Evolutionary conservation across 257 asterid species (phyloP), one percentile per base, ranked within the genome.

Genomic region (Fraxinus cuspidata): DNA sequence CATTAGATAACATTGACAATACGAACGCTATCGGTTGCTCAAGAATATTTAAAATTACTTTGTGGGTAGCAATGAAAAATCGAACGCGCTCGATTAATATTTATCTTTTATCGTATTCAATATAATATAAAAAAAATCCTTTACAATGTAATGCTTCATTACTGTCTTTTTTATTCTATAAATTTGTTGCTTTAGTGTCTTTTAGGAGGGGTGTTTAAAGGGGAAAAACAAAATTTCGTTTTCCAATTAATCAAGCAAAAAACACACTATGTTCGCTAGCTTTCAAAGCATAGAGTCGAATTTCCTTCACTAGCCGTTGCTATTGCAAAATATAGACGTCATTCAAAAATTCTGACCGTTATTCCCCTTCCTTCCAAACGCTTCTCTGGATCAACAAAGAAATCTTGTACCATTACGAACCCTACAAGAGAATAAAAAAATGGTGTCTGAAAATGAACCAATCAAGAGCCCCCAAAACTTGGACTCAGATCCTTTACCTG

Each of bases 371-470:
- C 70, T 66, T 34, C 32, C 72, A 18, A 53, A 51, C 25, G 67
- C 15, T 2, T 16, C 51, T 67, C 65, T 25, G 60, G 16, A 44
- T 68, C 23, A 27, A 34, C 6, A 80, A n/a, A 58, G 15, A 27
- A 42, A 49, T 21, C 13, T 68, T 27, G 15, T 73, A 32, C 38
- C 58, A n/a, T 15, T 1, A 37, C 31, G 15, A 29, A n/a, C 49
- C 56, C 58, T 21, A 18, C 3, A 9, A 29, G 74, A 37, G 13
- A 71, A 77, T 21, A 37, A 78, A 79, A 38, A 58, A 74, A 88
- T 88, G 96, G 63, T 60, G 75, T 74, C n/a, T 64, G 42, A 71
- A 19, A 88, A 82, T 23, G 85, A 73, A 65, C 40, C 81, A 75
- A 86, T 31, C 77, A 79, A 74, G 67, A 81, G 79, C 81, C 88